Conservation (phyloP, 2,329 filamentous ascomycete genomes). For the Fusarium poae region DNA sequence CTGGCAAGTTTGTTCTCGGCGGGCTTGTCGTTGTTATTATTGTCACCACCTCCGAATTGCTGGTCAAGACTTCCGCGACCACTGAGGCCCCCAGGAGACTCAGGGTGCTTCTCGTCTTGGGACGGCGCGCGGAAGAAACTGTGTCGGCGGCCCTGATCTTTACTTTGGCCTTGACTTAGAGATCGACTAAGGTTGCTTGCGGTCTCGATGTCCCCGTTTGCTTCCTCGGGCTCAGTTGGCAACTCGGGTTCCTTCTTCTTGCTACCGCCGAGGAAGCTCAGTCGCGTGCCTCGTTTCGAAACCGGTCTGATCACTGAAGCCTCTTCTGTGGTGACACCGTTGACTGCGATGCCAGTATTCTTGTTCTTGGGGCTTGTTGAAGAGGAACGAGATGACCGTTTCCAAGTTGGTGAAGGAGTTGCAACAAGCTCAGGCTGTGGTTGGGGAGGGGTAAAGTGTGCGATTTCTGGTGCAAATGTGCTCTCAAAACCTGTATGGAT, state of each 20-base stretch:
- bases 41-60: conserved; percentile 43
- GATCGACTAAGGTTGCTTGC: conserved; percentile 51
- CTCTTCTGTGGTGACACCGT: conserved; percentile 60
- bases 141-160: conserved; percentile 54
- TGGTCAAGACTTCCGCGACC: conserved; percentile 51
- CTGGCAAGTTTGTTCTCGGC: conserved; percentile 53
- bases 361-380: conserved; percentile 53
- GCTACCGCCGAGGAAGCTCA: conserved; percentile 69
- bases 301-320: conserved; percentile 65
- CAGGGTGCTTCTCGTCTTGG: conserved; percentile 45
- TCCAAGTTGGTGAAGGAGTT: conserved; percentile 60
- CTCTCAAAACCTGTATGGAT: conserved; percentile 67
- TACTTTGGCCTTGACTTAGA: conserved; percentile 44
- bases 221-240: conserved; percentile 49
- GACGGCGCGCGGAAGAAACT: conserved; percentile 62
- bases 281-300: conserved; percentile 64
- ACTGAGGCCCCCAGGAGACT: conserved; percentile 44
- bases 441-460: conserved; percentile 68
- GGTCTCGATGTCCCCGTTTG: conserved; percentile 52
- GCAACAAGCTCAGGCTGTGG: conserved; percentile 57
- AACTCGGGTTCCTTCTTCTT: conserved; percentile 60
- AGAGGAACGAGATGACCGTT: conserved; percentile 63
- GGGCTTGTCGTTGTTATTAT: conserved; percentile 44
- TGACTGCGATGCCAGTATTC: conserved; percentile 53
- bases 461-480: conserved; percentile 75